These are phyloP conservation scores for Verruconis gallopava DNA, from an alignment of 2,329 filamentous ascomycete genomes.

Conservation along the genomic window DNA sequence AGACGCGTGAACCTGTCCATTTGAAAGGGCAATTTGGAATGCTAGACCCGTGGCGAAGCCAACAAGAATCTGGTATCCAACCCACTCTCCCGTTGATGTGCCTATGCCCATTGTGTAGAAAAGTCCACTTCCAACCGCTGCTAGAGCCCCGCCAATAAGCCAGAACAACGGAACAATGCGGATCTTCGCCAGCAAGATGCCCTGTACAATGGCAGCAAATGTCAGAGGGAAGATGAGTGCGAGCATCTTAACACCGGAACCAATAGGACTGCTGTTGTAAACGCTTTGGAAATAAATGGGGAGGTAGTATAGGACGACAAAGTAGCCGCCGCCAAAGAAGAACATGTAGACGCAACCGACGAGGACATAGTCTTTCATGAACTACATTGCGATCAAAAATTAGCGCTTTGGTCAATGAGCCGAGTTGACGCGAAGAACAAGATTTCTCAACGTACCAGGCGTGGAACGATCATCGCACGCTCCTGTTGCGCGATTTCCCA, in stretches of 20 bases:
- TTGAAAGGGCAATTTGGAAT: constrained; percentile 28
- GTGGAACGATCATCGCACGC: constrained; percentile 25
- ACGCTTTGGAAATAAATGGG: constrained; percentile 38
- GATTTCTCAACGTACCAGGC: constrained; percentile 18
- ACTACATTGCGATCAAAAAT: background rate
- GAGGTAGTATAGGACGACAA: constrained; percentile 31
- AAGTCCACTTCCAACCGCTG: constrained; percentile 27
- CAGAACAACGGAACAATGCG: constrained; percentile 24
- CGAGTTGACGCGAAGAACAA: constrained; percentile 28
- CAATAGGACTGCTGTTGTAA: constrained; percentile 19
- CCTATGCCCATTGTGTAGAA: constrained; percentile 27
- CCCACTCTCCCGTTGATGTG: constrained; percentile 28
- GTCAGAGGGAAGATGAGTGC: constrained; percentile 27
- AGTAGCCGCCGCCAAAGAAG: constrained; percentile 23
- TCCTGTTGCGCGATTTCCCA: constrained; percentile 27
- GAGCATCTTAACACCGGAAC: constrained; percentile 30
- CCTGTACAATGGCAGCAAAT: constrained; percentile 15
- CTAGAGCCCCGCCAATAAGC: constrained; percentile 18
- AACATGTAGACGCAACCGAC: constrained; percentile 23
- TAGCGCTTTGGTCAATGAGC: background rate
- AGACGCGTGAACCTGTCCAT: constrained; percentile 20
- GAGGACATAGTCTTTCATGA: constrained; percentile 26
- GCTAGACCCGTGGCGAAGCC: constrained; percentile 31
- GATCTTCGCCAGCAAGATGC: constrained; percentile 15
- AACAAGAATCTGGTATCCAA: constrained; percentile 35